phyloP scores from a whole-genome alignment of 805 yeast species.

The Ogataea thermomethanolica region DNA sequence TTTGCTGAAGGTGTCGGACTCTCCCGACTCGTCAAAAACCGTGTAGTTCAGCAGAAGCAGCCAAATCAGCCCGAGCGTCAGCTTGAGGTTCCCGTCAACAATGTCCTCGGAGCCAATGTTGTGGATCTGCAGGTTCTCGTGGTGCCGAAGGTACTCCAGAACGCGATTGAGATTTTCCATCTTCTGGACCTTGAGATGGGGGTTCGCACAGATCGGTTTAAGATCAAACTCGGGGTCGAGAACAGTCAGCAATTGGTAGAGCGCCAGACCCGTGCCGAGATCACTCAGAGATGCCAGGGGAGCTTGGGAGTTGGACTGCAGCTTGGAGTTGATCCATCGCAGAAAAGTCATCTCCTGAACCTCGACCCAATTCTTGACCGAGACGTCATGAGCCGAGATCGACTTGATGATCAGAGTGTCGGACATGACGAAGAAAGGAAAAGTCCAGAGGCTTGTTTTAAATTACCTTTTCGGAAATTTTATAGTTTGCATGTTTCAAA shows the following conservation, averaged over 20 bases:
- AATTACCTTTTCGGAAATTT: not conserved
- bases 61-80: conserved; percentile 49
- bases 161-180: conserved; percentile 44
- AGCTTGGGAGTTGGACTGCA: conserved; percentile 19
- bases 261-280: conserved; percentile 39
- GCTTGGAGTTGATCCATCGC: conserved; percentile 46
- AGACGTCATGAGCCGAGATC: conserved; percentile 4
- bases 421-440: not conserved
- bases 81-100: conserved; percentile 44
- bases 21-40: conserved; percentile 13
- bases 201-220: conserved; percentile 33
- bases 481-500: conserved; percentile 8
- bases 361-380: conserved; percentile 36
- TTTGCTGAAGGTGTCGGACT: conserved; percentile 16
- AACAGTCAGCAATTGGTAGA: conserved; percentile 36
- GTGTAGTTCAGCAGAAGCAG: conserved; percentile 42
- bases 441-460: not conserved
- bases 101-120: conserved; percentile 49
- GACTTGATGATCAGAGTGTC: conserved; percentile 9
- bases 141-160: conserved; percentile 39
- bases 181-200: conserved; percentile 42
- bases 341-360: conserved; percentile 47
- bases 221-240: conserved; percentile 24
- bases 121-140: conserved; percentile 37
- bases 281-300: conserved; percentile 32